Percentiles rank a stretch among this genome's conserved stretches.
Conservation (phyloP, 129 eudicot species). For the Rutidosis leptorrhynchoides region DNA sequence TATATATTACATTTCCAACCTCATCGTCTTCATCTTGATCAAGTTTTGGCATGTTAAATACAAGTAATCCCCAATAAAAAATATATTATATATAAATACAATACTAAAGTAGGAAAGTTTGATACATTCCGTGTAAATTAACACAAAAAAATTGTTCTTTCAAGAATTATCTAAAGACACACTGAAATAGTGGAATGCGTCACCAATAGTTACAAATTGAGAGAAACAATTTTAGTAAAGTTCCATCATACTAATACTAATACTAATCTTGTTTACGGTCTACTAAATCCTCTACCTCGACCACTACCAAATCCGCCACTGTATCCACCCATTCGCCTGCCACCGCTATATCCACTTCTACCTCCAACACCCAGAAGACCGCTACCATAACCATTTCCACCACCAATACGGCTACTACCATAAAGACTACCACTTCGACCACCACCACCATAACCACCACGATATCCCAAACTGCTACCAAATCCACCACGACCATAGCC, state of each 20-base stretch:
- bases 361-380: neutral
- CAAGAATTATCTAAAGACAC: neutral
- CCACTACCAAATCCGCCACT: slow-evolving; percentile 1
- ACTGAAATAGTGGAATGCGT: neutral
- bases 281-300: neutral
- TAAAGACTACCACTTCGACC: slow-evolving; percentile 11
- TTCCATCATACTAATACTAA: no score
- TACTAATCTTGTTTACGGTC: neutral
- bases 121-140: neutral
- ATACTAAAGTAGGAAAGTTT: no score
- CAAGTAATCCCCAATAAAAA: no score
- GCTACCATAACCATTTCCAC: neutral
- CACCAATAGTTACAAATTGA: neutral
- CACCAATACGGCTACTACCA: slow-evolving; percentile 9
- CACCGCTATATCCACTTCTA: no score
- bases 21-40: no score
- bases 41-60: neutral
- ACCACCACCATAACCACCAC: neutral
- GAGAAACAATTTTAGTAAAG: neutral
- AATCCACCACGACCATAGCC: slow-evolving; percentile 6
- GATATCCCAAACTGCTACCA: neutral
- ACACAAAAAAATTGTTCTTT: no score
- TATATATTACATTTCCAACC: no score
- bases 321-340: slow-evolving; percentile 6
- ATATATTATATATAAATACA: no score